Base-by-base conservation (phyloP, 805 yeast genomes). In the Ogataea chonburiensis region DNA sequence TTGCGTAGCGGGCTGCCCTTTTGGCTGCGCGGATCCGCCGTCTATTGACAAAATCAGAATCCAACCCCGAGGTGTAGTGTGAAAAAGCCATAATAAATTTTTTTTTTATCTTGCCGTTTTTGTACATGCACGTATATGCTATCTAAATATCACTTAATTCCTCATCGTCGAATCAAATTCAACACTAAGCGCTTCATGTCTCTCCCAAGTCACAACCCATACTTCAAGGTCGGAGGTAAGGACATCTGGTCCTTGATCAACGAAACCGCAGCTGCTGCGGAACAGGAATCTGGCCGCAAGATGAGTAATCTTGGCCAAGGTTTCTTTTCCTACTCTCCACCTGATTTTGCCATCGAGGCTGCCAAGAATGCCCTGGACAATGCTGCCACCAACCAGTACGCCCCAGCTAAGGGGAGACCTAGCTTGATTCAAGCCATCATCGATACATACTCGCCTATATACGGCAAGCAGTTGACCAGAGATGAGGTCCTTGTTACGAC, bases 231-330 rank as follows among this genome's bases (percentile, higher is more conserved):
- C 23, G 77, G 79, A 11, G 78, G 81, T 28, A 86, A 88, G 55
- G 98, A 93, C 60, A 89, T 93, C 30, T 93, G 98, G 98, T 74
- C 95, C 2, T 66, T 93, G 47, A 86, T 94, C 62, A 93, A 93
- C 57, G 98, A 89, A 55, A 83, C 98, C 2, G 97, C 98, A 0
- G 94, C 94, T 3, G 77, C 76, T 4, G 88, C 94, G 10, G 81
- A 79, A 44, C 64, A 64, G 25, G 79, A 77, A 29, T 60, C 75
- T 23, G 88, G 87, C n/a, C 71, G 82, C 50, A 84, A 86, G 35
- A 78, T 91, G 38, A 81, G 82, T 43, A 93, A 93, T 53, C 72
- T 93, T 40, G 98, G 98, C 21, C 98, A 93, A 61, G 98, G 98
- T 2, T 93, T 93, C 64, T 93, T 93, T 68, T 87, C 96, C 2